A percentile compares a stretch with the other conserved stretches of the same genome.
Conservation (phyloP, 257 asterid genomes). For the Fraxinus anomala region DNA sequence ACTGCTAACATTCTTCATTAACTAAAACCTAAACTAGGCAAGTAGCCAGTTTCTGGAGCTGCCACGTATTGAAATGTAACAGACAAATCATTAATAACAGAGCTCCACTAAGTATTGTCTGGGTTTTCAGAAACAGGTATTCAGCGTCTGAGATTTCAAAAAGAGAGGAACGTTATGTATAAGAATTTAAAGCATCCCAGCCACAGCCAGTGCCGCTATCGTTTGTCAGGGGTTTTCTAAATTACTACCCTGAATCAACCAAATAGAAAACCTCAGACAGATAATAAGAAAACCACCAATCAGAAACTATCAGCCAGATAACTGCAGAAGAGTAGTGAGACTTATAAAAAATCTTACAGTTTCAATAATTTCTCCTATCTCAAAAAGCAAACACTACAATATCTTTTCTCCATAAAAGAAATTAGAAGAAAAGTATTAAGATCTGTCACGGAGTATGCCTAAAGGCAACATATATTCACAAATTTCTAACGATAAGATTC, state of each 20-base stretch:
- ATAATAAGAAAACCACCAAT: not conserved
- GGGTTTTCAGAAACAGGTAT: not conserved
- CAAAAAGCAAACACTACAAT: conserved; percentile 4
- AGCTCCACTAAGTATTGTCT: not conserved
- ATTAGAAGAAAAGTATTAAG: not conserved
- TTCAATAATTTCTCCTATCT: not conserved
- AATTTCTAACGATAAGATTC: conserved; percentile 14
- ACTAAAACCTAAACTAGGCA: too few relatives aligned
- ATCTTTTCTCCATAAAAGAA: not conserved
- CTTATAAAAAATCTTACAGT: not conserved
- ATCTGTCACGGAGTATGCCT: conserved; percentile 7
- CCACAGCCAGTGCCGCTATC: not conserved
- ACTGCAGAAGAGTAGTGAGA: not conserved
- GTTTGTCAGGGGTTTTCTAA: not conserved
- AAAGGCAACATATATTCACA: conserved; percentile 10
- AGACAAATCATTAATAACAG: not conserved
- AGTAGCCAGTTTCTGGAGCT: too few relatives aligned
- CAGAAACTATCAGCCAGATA: not conserved
- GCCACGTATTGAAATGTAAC: too few relatives aligned
- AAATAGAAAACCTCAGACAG: not conserved
- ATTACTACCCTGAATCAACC: conserved; percentile 4
- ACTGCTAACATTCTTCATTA: too few relatives aligned
- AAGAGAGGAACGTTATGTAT: not conserved
- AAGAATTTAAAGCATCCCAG: not conserved
- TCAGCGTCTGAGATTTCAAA: not conserved